A percentile compares a stretch with the other conserved stretches of the same genome.
Conservation (phyloP, 129 eudicot species). For the Flaveria trinervia region DNA sequence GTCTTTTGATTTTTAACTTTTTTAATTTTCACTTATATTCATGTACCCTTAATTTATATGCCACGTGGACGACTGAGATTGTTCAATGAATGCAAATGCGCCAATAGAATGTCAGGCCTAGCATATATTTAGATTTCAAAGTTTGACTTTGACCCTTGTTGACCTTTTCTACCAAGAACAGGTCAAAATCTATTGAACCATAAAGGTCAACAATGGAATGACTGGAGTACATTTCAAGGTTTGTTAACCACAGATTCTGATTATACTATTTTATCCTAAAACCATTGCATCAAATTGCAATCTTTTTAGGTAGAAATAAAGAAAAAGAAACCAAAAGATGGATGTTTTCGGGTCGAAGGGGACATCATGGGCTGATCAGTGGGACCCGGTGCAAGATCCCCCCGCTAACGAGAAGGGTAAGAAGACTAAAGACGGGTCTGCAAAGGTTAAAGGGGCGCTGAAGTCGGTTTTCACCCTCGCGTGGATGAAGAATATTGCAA, state of each 20-base stretch:
- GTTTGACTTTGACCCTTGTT: constrained; percentile 26
- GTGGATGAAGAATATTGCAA: constrained; percentile 45
- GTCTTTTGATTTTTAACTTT: not conserved
- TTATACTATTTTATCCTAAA: constrained; percentile 12
- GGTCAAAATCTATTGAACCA: constrained; percentile 28
- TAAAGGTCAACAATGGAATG: constrained; percentile 22
- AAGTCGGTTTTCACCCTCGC: constrained; percentile 41
- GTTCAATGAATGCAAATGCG: not conserved
- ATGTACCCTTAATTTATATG: constrained; percentile 7
- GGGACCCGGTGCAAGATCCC: constrained; percentile 56
- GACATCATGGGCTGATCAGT: constrained; percentile 70
- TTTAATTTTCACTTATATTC: not conserved
- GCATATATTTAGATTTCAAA: constrained; percentile 27
- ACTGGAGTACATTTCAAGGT: constrained; percentile 16
- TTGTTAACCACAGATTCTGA: constrained; percentile 16
- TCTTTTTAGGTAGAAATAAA: constrained; percentile 18
- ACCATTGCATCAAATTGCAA: constrained; percentile 10
- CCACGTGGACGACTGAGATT: constrained; percentile 8
- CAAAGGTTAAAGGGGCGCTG: constrained; percentile 33
- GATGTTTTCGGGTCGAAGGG: constrained; percentile 49
- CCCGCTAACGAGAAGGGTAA: constrained; percentile 32
- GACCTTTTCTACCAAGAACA: constrained; percentile 22
- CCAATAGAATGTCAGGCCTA: constrained; percentile 16
- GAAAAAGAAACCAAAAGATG: constrained; percentile 37
- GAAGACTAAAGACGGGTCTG: constrained; percentile 15